These are phyloP conservation scores for Gorgonomyces haynaldii DNA, from an alignment of 192 early-diverging fungal genomes.

Conservation along the genomic window DNA sequence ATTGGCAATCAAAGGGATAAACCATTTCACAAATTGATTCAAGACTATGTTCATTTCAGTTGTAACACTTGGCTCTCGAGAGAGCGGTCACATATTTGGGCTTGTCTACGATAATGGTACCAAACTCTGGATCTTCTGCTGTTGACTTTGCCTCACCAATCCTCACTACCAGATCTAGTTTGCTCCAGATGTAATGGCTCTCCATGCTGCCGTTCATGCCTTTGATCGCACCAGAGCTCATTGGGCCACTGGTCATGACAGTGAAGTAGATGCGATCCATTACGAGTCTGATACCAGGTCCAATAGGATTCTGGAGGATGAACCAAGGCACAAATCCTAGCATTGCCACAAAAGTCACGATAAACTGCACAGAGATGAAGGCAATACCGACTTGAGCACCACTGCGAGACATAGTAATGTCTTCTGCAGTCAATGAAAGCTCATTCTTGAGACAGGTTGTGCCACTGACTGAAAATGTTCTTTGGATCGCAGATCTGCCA, in stretches of 20 bases:
- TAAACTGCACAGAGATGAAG: neutral
- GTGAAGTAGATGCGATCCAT: constrained; percentile 1
- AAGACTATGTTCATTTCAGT: no score
- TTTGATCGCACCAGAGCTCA: neutral
- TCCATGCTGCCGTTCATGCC: constrained; percentile 1
- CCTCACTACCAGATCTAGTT: neutral
- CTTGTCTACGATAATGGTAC: constrained; percentile 1
- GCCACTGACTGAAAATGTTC: constrained; percentile 4
- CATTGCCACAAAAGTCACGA: neutral
- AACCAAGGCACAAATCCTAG: neutral
- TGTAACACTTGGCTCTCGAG: neutral
- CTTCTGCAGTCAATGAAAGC: neutral
- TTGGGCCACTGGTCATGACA: neutral
- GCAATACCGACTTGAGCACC: neutral
- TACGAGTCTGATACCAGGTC: neutral
- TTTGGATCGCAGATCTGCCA: neutral
- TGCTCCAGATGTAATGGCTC: neutral
- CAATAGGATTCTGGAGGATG: neutral
- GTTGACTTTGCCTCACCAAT: constrained; percentile 4
- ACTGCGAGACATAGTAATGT: no score
- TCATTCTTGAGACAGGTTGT: neutral
- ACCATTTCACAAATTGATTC: no score
- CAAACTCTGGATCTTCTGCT: constrained; percentile 1
- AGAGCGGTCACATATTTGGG: constrained; percentile 4
- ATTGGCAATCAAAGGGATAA: no score